These are phyloP conservation scores for Rosa chinensis DNA, from an alignment of 306 rosid genomes.

Conservation along the genomic window DNA sequence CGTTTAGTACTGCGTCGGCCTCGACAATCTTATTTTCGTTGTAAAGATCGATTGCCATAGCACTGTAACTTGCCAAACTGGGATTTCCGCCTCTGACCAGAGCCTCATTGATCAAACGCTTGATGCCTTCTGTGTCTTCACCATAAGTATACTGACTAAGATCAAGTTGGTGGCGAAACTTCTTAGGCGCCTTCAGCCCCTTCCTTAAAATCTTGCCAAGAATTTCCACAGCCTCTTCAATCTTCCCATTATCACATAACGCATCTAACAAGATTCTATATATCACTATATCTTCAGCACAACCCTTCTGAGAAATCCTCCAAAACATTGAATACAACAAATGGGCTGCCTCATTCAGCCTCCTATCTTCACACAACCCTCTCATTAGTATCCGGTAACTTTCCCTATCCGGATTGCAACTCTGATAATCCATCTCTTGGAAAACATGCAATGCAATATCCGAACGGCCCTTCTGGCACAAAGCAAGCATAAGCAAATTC, in stretches of 20 bases:
- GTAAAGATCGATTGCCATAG: constrained; percentile 44
- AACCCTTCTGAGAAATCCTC: constrained; percentile 48
- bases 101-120: constrained; percentile 33
- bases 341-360: constrained; percentile 42
- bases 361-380: constrained; percentile 42
- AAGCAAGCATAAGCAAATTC: constrained; percentile 41
- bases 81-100: constrained; percentile 44
- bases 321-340: constrained; percentile 53
- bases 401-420: constrained; percentile 37
- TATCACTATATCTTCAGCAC: constrained; percentile 44
- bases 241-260: constrained; percentile 34
- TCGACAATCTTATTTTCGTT: constrained; percentile 25
- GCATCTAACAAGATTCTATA: constrained; percentile 41
- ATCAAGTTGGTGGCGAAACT: constrained; percentile 22
- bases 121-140: constrained; percentile 15
- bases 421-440: constrained; percentile 45
- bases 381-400: constrained; percentile 44
- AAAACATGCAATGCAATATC: constrained; percentile 43
- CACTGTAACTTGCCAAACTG: constrained; percentile 36
- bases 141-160: constrained; percentile 12
- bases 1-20: constrained; percentile 32
- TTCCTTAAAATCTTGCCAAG: constrained; percentile 47
- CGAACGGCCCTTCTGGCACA: constrained; percentile 33
- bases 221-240: constrained; percentile 41
- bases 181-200: constrained; percentile 41